Conservation (phyloP, 2,329 filamentous ascomycete genomes). For the Periconia sp. region DNA sequence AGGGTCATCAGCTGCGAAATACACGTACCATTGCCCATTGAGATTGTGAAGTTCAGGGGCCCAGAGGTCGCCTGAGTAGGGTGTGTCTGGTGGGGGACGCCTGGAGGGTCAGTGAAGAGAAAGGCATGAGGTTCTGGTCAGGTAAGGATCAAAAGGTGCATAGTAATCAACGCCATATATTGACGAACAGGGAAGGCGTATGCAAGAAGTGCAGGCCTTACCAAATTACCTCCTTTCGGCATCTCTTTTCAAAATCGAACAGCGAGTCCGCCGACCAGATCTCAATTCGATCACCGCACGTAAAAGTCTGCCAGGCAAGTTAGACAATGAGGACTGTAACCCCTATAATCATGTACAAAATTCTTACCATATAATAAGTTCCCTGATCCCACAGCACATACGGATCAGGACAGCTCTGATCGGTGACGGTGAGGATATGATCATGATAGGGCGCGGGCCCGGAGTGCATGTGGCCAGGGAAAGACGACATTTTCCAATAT, state of each 20-base stretch:
- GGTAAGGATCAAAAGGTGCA: too few species aligned
- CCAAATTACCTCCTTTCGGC: slow-evolving; percentile 45
- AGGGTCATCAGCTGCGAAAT: slow-evolving; percentile 49
- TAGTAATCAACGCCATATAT: not conserved
- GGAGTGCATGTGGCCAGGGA: slow-evolving; percentile 20
- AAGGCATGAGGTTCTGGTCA: too few species aligned
- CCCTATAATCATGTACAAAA: slow-evolving; percentile 1
- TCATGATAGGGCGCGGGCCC: slow-evolving; percentile 37
- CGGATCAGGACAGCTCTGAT: slow-evolving; percentile 46
- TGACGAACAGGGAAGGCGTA: not conserved
- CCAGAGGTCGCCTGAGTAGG: slow-evolving; percentile 54
- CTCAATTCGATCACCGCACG: slow-evolving; percentile 47
- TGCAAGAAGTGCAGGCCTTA: slow-evolving; percentile 5
- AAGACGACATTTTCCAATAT: not conserved
- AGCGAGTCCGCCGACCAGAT: slow-evolving; percentile 47
- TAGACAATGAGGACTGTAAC: not conserved
- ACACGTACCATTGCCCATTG: slow-evolving; percentile 57
- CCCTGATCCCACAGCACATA: slow-evolving; percentile 47
- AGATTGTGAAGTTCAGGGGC: slow-evolving; percentile 58
- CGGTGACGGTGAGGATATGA: slow-evolving; percentile 46
- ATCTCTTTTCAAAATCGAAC: slow-evolving; percentile 42
- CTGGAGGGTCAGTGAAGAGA: slow-evolving; percentile 12
- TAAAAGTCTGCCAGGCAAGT: slow-evolving; percentile 40
- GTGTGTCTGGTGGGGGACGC: slow-evolving; percentile 46
- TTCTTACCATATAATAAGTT: slow-evolving; percentile 49